Evolutionary conservation across 768 basidiomycete species (phyloP), one percentile per base, ranked within the genome.

Genomic region (Nidula microcarpa): DNA sequence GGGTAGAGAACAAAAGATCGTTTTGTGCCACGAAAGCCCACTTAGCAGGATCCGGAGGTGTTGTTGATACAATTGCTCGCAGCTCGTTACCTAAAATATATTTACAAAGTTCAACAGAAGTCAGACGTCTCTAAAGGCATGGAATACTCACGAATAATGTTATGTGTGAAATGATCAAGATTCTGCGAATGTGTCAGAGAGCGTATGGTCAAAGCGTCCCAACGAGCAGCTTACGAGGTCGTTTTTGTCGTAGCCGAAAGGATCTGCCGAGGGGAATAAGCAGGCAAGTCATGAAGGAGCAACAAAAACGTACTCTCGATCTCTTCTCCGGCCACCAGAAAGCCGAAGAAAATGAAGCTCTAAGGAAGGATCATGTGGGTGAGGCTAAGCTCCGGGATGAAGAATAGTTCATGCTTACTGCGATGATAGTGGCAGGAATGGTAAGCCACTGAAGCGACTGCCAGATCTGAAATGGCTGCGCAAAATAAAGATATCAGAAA

Each of bases 291-390:
- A 46, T 36, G 39, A 16, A 45, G 50, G 13, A 51, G 7, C 14
- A 49, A 49, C 32, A 18, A n/a, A 23, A 34, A 71, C 82, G 59
- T 55, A 86, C 85, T 86, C 67, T 87, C 85, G 52, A 88, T 87
- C 67, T 87, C 86, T 66, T 87, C 85, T 41, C 86, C 86, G 30
- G 85, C 85, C 47, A 84, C 84, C 54, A 89, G 65, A 70, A 87
- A 88, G 6, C 86, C 86, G 62, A 86, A 87, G 73, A 86, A 88
- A 52, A 86, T 74, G 65, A 88, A 87, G 59, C 76, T 76, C 80
- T 86, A 23, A 23, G 60, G 10, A 60, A 43, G 41, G 11, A 10
- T 35, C 49, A 51, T 37, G 47, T 18, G 35, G 1, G 23, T n/a
- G 9, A 34, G 18, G 10, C 45, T 11, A 16, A 47, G 16, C 11